Evolutionary conservation across 192 early-diverging fungal species (phyloP).

Genomic region (Umbelopsis sp.): DNA sequence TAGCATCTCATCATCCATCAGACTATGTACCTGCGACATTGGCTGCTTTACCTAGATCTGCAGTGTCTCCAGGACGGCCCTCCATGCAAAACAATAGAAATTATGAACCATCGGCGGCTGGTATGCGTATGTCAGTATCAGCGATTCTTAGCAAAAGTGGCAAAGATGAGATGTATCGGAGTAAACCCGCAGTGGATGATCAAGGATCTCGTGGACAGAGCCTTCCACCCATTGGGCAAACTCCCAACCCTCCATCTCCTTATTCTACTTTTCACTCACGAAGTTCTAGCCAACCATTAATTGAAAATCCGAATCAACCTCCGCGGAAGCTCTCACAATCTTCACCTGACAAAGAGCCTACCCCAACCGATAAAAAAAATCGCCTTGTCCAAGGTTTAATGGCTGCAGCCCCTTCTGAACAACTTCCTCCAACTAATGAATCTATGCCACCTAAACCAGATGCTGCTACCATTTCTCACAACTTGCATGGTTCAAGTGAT

Average conservation of each 20-base stretch:
- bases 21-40: constrained; percentile 1
- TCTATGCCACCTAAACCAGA: background rate
- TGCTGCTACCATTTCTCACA: background rate
- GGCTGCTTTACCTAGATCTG: constrained; percentile 1
- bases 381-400: background rate
- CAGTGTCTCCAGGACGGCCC: background rate
- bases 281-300: constrained; percentile 14
- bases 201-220: constrained; percentile 13
- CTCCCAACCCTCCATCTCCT: constrained; percentile 15
- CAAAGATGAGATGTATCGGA: constrained; percentile 1
- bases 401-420: background rate
- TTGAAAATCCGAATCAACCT: background rate
- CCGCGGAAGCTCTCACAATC: constrained; percentile 5
- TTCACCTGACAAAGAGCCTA: background rate
- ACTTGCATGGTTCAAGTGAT: background rate
- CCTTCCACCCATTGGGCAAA: constrained; percentile 11
- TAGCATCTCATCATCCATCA: background rate
- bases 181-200: constrained; percentile 6
- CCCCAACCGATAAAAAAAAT: background rate
- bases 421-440: background rate
- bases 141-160: constrained; percentile 17
- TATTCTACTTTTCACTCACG: background rate
- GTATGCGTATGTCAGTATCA: constrained; percentile 16
- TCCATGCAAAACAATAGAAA: background rate
- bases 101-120: background rate